phyloP scores from a whole-genome alignment of 768 basidiomycete species.

The Crassisporium funariophilum region DNA sequence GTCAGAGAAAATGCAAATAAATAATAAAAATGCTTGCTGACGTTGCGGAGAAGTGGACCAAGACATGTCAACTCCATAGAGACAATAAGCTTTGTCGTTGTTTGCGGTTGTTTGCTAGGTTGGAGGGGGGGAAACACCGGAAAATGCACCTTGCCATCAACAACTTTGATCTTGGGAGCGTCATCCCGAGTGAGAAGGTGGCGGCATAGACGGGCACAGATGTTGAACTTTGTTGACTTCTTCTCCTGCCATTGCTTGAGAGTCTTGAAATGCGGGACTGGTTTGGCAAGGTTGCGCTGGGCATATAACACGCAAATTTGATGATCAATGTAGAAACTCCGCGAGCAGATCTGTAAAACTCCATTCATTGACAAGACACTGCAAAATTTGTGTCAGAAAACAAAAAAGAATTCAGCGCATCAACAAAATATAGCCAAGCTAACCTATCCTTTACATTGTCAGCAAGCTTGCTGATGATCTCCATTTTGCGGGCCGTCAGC shows the following conservation, averaged over 20 bases:
- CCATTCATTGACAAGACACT: conserved; percentile 11
- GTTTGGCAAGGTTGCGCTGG: neutral
- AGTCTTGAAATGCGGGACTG: conserved; percentile 11
- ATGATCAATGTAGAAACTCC: conserved; percentile 18
- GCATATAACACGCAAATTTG: conserved; percentile 13
- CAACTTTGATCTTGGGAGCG: conserved; percentile 9
- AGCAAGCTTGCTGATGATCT: conserved; percentile 11
- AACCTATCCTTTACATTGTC: conserved; percentile 11
- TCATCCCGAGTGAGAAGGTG: conserved; percentile 16
- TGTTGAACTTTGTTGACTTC: conserved; percentile 19
- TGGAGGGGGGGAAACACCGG: conserved; percentile 1
- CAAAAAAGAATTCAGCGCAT: too few relatives aligned
- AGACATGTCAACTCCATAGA: conserved; percentile 24
- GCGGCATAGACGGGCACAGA: conserved; percentile 1
- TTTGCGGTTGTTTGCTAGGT: neutral
- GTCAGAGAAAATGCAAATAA: neutral
- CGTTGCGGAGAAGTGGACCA: conserved; percentile 12
- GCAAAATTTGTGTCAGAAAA: too few relatives aligned
- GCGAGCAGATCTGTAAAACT: conserved; percentile 2
- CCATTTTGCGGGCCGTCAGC: conserved; percentile 14
- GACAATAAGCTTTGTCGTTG: conserved; percentile 14
- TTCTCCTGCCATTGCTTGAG: conserved; percentile 12
- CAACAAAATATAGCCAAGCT: too few relatives aligned
- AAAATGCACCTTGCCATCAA: conserved; percentile 11
- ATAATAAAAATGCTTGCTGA: conserved; percentile 6